Percentiles rank a stretch among this genome's conserved stretches.
Conservation (phyloP, 192 early-diverging fungal species). For the Backusella sp. region DNA sequence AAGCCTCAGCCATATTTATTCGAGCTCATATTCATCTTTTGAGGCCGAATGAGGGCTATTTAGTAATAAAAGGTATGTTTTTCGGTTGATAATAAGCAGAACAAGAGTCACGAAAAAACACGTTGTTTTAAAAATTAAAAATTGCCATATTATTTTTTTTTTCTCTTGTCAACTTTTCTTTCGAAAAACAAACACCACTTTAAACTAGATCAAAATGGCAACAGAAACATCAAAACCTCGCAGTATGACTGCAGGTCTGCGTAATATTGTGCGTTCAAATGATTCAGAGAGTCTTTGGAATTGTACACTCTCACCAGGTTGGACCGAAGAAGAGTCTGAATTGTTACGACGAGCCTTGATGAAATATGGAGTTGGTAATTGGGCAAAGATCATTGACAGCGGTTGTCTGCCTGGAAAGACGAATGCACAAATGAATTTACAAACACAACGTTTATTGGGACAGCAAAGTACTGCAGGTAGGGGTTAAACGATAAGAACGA, state of each 20-base stretch:
- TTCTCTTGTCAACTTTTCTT: not conserved
- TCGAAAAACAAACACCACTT: not conserved
- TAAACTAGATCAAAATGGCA: not conserved
- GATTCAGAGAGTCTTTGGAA: slow-evolving; percentile 96
- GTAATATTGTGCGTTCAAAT: slow-evolving; percentile 89
- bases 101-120: slow-evolving; percentile 3
- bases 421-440: slow-evolving; percentile 97
- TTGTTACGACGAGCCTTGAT: slow-evolving; percentile 81
- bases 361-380: slow-evolving; percentile 91
- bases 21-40: too few species aligned
- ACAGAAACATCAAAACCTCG: slow-evolving; percentile 57
- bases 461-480: slow-evolving; percentile 92
- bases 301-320: slow-evolving; percentile 90
- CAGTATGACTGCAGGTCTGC: slow-evolving; percentile 85
- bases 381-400: slow-evolving; percentile 93
- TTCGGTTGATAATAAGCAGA: not conserved
- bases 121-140: not conserved
- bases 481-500: not conserved
- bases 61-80: too few species aligned
- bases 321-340: slow-evolving; percentile 85
- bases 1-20: too few species aligned
- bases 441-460: slow-evolving; percentile 90
- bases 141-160: not conserved
- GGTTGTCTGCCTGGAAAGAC: slow-evolving; percentile 91
- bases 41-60: too few species aligned